Percentiles rank a stretch among this genome's conserved stretches.
Conservation (phyloP, 1,139 yeast genomes). For the Wickerhamomyces sp. region DNA sequence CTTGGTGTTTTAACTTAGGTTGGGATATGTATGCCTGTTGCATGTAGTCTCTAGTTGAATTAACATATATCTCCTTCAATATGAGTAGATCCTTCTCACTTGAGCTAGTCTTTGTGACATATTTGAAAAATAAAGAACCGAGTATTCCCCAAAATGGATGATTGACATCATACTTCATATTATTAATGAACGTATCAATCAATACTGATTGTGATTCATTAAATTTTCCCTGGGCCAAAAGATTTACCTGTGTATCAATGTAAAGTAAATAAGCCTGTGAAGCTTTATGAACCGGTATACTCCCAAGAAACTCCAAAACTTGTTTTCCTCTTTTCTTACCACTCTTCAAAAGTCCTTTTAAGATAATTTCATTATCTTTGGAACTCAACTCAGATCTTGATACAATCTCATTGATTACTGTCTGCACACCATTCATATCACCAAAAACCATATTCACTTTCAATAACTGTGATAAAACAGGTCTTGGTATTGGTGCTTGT, state of each 20-base stretch:
- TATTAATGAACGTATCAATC: conserved; percentile 5
- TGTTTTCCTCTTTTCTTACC: conserved; percentile 1
- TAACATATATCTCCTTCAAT: conserved; percentile 3
- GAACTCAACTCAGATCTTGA: conserved; percentile 6
- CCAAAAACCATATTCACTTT: conserved; percentile 34
- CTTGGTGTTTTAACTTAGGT: background rate
- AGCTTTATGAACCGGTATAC: conserved; percentile 1
- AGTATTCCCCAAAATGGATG: conserved; percentile 12
- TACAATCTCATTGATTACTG: conserved; percentile 30
- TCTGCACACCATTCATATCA: conserved; percentile 37
- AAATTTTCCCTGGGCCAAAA: background rate
- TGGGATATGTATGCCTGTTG: conserved; percentile 1
- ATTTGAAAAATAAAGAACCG: conserved; percentile 7
- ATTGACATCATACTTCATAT: background rate
- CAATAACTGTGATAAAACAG: conserved; percentile 32
- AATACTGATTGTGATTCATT: conserved; percentile 3
- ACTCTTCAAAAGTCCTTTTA: conserved; percentile 5
- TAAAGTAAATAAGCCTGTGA: conserved; percentile 5
- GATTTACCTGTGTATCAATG: conserved; percentile 3
- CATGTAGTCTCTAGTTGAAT: conserved; percentile 5
- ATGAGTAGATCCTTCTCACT: background rate
- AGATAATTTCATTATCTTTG: conserved; percentile 8
- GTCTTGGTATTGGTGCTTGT: conserved; percentile 22
- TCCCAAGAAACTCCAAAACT: conserved; percentile 5
- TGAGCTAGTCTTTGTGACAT: conserved; percentile 1